Evolutionary conservation across 768 basidiomycete species (phyloP).

Genomic region (Multifurca ochricompacta): DNA sequence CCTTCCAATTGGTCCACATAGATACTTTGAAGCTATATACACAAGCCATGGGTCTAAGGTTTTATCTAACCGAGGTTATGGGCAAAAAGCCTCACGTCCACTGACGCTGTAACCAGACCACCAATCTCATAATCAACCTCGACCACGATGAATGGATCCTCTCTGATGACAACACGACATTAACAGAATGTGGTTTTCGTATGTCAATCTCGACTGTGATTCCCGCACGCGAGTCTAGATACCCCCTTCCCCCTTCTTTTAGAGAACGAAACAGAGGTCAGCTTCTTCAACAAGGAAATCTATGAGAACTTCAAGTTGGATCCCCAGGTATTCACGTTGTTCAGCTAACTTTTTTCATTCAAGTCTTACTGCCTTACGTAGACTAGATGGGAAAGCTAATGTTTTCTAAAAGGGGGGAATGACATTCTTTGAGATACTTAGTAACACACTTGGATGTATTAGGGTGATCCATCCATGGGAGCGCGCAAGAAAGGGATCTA

Average conservation of each 20-base stretch:
- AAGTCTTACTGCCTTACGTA: not conserved
- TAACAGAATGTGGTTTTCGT: conserved; percentile 78
- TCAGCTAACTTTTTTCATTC: not conserved
- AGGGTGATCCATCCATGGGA: not conserved
- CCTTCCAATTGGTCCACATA: conserved; percentile 26
- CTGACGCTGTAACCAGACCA: conserved; percentile 50
- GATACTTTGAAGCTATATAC: conserved; percentile 95
- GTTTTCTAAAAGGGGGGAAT: not conserved
- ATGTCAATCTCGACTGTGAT: conserved; percentile 24
- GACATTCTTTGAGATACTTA: not conserved
- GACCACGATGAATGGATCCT: conserved; percentile 94
- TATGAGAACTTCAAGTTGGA: conserved; percentile 79
- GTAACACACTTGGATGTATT: conserved; percentile 3
- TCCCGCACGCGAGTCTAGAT: not conserved
- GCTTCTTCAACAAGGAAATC: conserved; percentile 72
- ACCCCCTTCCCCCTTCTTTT: conserved; percentile 5
- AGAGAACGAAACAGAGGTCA: conserved; percentile 97
- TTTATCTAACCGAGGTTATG: conserved; percentile 12
- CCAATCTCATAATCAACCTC: conserved; percentile 96
- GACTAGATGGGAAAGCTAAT: conserved; percentile 20
- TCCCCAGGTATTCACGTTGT: conserved; percentile 51
- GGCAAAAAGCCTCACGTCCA: not conserved
- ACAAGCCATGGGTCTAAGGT: conserved; percentile 95
- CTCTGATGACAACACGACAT: conserved; percentile 50
- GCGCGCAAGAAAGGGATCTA: conserved; percentile 11